A percentile compares a stretch with the other conserved stretches of the same genome.
phyloP scores from a whole-genome alignment of 2,329 filamentous ascomycete species.

The Dothideomycetes sp. region DNA sequence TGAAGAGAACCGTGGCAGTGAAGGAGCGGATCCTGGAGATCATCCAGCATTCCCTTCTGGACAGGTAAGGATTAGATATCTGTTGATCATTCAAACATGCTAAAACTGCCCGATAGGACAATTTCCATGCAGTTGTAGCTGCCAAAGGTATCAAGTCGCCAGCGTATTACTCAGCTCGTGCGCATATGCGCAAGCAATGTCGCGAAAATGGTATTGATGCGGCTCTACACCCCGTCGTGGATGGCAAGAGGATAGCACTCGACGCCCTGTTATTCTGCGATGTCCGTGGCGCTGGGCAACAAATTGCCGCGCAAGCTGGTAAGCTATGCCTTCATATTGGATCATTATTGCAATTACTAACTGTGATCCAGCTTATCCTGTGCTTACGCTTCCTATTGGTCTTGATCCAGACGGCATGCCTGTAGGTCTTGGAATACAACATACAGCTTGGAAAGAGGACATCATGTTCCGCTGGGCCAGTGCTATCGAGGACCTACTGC shows the following conservation, averaged over 20 bases:
- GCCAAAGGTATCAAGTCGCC: conserved; percentile 18
- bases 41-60: conserved; percentile 23
- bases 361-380: conserved; percentile 20
- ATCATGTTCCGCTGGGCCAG: conserved; percentile 31
- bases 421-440: conserved; percentile 47
- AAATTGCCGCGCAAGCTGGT: conserved; percentile 26
- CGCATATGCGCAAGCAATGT: conserved; percentile 22
- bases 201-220: conserved; percentile 25
- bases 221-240: conserved; percentile 20
- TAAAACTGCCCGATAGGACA: conserved; percentile 13
- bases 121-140: conserved; percentile 16
- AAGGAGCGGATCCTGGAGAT: conserved; percentile 20
- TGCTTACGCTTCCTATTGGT: conserved; percentile 25
- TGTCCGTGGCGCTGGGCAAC: conserved; percentile 23
- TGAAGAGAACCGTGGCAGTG: conserved; percentile 17
- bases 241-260: conserved; percentile 20
- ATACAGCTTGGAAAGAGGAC: conserved; percentile 24
- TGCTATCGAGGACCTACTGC: conserved; percentile 30
- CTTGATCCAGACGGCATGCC: conserved; percentile 44
- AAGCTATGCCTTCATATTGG: no score
- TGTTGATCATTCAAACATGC: conserved; percentile 14
- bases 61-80: conserved; percentile 20
- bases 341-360: not conserved
- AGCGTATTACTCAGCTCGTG: conserved; percentile 22
- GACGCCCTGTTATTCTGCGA: conserved; percentile 26